A percentile compares a stretch with the other conserved stretches of the same genome.
phyloP scores from a whole-genome alignment of 331 rosid species.

The Rosa hybrid region DNA sequence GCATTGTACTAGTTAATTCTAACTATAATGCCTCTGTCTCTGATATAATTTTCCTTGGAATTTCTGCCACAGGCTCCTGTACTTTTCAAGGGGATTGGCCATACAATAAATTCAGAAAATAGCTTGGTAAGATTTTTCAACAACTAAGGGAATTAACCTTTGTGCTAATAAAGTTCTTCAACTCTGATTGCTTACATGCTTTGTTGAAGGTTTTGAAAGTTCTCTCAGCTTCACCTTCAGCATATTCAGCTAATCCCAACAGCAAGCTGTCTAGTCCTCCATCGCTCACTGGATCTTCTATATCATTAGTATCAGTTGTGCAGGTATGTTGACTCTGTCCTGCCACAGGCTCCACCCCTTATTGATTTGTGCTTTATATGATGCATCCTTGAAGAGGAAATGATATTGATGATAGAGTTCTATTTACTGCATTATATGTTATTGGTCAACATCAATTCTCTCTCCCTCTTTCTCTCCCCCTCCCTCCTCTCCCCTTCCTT shows the following conservation, averaged over 20 bases:
- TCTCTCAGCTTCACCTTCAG: conserved; percentile 88
- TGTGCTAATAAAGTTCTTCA: conserved; percentile 18
- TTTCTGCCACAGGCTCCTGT: conserved; percentile 82
- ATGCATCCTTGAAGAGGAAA: neutral
- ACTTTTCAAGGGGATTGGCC: conserved; percentile 94
- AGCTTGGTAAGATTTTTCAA: conserved; percentile 63
- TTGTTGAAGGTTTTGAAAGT: conserved; percentile 77
- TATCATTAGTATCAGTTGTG: conserved; percentile 82
- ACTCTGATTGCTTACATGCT: conserved; percentile 21
- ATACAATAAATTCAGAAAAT: conserved; percentile 77
- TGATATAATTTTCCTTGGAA: conserved; percentile 22
- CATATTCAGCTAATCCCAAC: conserved; percentile 86
- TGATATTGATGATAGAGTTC: neutral
- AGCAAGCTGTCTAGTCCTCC: conserved; percentile 86
- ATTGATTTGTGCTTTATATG: neutral
- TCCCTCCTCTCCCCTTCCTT: no score
- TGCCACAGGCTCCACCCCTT: neutral
- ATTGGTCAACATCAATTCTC: neutral
- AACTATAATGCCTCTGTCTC: conserved; percentile 17
- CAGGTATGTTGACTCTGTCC: conserved; percentile 49
- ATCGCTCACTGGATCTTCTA: conserved; percentile 77
- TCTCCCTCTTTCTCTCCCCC: neutral
- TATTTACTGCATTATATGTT: neutral
- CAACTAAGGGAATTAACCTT: neutral
- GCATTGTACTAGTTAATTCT: conserved; percentile 11